Conservation (phyloP, 768 basidiomycete species). For the Hysterangium stoloniferum region DNA sequence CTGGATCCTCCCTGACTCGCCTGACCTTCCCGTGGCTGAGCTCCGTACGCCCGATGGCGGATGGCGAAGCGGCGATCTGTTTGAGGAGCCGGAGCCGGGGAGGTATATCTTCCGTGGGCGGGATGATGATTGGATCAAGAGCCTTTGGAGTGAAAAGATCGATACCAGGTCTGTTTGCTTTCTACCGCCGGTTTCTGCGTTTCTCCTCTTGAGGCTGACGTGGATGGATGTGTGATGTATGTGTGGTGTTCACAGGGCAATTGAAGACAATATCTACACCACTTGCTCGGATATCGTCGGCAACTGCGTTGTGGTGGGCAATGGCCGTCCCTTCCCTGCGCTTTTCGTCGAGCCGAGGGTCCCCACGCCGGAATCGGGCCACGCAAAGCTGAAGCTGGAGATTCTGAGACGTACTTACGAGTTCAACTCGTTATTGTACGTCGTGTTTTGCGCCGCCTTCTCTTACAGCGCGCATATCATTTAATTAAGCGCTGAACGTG, state of each 20-base stretch:
- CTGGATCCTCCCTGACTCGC: slow-evolving; percentile 49
- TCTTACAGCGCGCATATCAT: too few species aligned
- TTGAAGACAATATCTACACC: slow-evolving; percentile 26
- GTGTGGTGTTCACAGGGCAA: slow-evolving; percentile 15
- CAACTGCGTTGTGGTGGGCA: slow-evolving; percentile 27
- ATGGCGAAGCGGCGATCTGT: slow-evolving; percentile 17
- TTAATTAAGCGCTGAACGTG: neutral
- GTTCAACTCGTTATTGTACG: slow-evolving; percentile 16
- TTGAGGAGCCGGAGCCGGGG: slow-evolving; percentile 19
- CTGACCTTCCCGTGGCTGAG: neutral
- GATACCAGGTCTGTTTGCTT: slow-evolving; percentile 16
- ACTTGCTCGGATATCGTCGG: slow-evolving; percentile 23
- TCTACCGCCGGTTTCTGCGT: too few species aligned
- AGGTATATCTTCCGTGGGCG: slow-evolving; percentile 21
- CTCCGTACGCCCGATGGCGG: neutral
- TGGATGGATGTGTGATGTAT: neutral
- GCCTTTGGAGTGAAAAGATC: slow-evolving; percentile 16
- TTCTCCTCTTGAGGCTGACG: too few species aligned
- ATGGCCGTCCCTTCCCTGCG: slow-evolving; percentile 22
- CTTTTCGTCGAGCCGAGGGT: slow-evolving; percentile 22
- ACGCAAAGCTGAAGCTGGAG: slow-evolving; percentile 15
- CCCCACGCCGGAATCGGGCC: neutral
- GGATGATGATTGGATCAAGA: slow-evolving; percentile 23
- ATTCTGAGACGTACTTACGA: slow-evolving; percentile 19
- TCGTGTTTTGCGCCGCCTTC: neutral